Evolutionary conservation across 768 basidiomycete species (phyloP), one percentile per base, ranked within the genome.

Genomic region (Auricularia heimuer): DNA sequence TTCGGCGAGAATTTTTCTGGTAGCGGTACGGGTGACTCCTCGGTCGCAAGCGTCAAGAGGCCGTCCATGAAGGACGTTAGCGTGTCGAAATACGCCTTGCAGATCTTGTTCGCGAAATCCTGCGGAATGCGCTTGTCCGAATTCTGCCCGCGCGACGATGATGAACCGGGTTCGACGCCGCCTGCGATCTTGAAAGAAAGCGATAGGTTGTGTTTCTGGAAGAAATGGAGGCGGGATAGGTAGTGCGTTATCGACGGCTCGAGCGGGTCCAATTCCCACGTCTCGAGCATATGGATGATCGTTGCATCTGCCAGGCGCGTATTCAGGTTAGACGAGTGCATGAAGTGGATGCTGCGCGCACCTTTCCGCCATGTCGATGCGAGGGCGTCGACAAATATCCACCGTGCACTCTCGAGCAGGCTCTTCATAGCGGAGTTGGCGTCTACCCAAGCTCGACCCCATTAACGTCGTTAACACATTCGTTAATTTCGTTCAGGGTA

Each of bases 41-140:
- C 83, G 36, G 82, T 89, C 14, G 91, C 90, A 21, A 96, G 80
- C 54, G 85, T 83, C 21, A 92, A 85, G 62, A 96, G 76, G 2
- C 95, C 94, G 70, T 96, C 93, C 47, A 97, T 77, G 70, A 96
- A 87, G 16, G 87, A 86, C 72, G 95, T 94, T 36, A 94, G 70
- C 0, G 86, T 82, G 71, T 98, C 94, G 69, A 95, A 72, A 76
- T 96, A 97, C 1, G 92, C 84, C 71, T 86, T 89, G 10, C 85
- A 87, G 67, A 96, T 87, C 78, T 89, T 94, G 12, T 79, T 69
- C 35, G 86, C 77, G 67, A 90, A 91, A 3, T 85, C 82, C 36
- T 79, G 76, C 3, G 88, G 79, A 33, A 95, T 77, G 70, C 90
- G 88, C 68, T 84, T 85, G 45, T 78, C 76, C 21, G 79, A 77